Base-by-base conservation (phyloP, 2,329 filamentous ascomycete species). In the Hawksworthiomyces lignivorus region DNA sequence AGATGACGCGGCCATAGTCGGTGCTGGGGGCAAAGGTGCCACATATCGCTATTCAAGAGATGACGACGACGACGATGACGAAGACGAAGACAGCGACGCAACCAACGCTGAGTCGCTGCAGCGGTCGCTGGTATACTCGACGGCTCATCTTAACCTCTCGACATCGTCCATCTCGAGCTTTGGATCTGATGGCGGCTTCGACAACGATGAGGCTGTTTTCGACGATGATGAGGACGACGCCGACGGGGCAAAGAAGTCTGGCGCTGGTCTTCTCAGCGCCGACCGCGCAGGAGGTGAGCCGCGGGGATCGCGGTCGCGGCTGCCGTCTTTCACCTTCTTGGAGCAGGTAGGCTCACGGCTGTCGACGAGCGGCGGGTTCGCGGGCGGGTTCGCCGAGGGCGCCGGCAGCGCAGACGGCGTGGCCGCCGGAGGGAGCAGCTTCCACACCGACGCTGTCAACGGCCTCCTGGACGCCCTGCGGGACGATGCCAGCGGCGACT, bases 381-480 rank as follows among this genome's bases (percentile, higher is more conserved):
- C 24, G 4, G 44, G 44, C 7, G 24, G 37, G 10, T 19, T 22
- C 21, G 31, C 26, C 24, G 36, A 24, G 6, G 43, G 30, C 12
- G 47, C n/a, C 21, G 36, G 18, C 5, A 28, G 14, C 7, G 35
- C 19, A 11, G n/a, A 12, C 17, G 24, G 14, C 14, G 37, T 8
- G 9, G 18, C 4, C 11, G n/a, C 10, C 15, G 15, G 9, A n/a
- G 12, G 6, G 7, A 24, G 67, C 18, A 59, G 80, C 44, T 97
- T 97, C 72, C 86, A 95, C 59, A 73, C 82, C 47, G 90, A 96
- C 56, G 90, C 90, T 20, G 85, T 90, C 4, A 73, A 81, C 50
- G 90, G 87, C 47, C 75, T 97, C n/a, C 74, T 89, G 48, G 89
- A 96, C 55, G 85, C 87, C 19, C 72, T 97, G 31, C 82, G 84